These are phyloP conservation scores for Hypsizygus ulmarius DNA, from an alignment of 1,284 basidiomycete genomes.

Conservation along the genomic window DNA sequence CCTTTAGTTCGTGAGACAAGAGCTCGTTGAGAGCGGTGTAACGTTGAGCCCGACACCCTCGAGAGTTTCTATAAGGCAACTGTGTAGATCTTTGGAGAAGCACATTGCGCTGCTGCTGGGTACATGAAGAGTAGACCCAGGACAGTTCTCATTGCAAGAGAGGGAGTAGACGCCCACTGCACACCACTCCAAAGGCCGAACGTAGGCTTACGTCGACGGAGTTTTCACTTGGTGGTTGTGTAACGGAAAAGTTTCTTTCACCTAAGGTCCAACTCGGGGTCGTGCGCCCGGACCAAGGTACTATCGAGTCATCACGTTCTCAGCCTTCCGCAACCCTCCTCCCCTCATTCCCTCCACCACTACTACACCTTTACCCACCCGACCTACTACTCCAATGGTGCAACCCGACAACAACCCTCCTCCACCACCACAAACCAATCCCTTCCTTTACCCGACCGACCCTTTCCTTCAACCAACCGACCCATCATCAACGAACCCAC, in stretches of 20 bases:
- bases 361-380: background rate
- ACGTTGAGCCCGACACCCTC: constrained; percentile 2
- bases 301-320: background rate
- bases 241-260: too few species aligned
- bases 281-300: constrained; percentile 5
- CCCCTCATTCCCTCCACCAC: background rate
- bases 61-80: constrained; percentile 5
- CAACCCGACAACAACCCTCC: too few species aligned
- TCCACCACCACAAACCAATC: too few species aligned
- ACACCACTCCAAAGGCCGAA: too few species aligned
- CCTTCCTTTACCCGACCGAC: too few species aligned
- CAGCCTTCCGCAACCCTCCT: background rate
- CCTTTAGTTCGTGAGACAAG: background rate
- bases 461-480: too few species aligned
- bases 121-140: constrained; percentile 5
- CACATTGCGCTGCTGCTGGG: background rate
- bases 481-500: too few species aligned
- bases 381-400: background rate
- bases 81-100: constrained; percentile 3
- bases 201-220: too few species aligned
- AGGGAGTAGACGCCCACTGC: too few species aligned
- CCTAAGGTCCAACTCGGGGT: constrained; percentile 7
- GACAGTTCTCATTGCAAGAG: background rate
- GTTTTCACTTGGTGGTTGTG: too few species aligned
- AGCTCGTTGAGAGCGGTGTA: constrained; percentile 1